A percentile compares a stretch with the other conserved stretches of the same genome.
These are phyloP conservation scores for Cocos nucifera DNA, from an alignment of 176 grass and related monocot species.

Conservation along the genomic window DNA sequence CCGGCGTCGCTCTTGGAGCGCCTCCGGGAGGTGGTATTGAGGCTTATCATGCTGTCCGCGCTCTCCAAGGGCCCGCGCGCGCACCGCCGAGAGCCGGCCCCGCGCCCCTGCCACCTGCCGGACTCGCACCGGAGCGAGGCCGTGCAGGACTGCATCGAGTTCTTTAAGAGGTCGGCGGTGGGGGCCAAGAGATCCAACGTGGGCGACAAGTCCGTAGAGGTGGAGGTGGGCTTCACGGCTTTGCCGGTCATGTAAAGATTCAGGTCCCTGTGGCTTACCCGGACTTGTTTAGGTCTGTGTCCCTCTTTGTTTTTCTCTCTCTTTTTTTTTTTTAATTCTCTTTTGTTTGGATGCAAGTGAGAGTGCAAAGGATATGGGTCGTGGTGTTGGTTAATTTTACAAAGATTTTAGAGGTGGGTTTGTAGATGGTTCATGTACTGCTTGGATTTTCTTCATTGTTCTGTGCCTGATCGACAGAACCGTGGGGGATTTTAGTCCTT, in stretches of 20 bases:
- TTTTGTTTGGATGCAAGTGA: no score
- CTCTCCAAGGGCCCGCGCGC: constrained; percentile 28
- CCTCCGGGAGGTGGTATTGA: constrained; percentile 50
- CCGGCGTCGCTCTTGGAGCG: constrained; percentile 53
- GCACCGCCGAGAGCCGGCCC: constrained; percentile 23
- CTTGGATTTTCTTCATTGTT: no score
- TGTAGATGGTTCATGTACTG: no score
- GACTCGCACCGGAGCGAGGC: constrained; percentile 52
- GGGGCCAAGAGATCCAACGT: constrained; percentile 25
- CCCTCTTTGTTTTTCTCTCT: no score
- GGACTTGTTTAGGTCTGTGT: no score
- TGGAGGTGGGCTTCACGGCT: background rate
- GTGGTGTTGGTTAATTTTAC: no score
- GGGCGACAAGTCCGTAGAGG: constrained; percentile 3
- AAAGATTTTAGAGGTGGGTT: no score
- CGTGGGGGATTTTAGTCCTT: no score
- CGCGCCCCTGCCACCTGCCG: constrained; percentile 28
- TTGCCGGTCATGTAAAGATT: background rate
- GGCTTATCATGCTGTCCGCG: constrained; percentile 65
- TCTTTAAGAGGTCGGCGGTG: constrained; percentile 60
- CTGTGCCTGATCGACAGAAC: no score
- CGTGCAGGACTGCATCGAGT: constrained; percentile 72
- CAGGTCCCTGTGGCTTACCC: no score
- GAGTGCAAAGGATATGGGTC: no score
- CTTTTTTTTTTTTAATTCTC: no score